phyloP scores from a whole-genome alignment of 1,284 basidiomycete genomes.

The Apiotrichum veenhuisii region DNA sequence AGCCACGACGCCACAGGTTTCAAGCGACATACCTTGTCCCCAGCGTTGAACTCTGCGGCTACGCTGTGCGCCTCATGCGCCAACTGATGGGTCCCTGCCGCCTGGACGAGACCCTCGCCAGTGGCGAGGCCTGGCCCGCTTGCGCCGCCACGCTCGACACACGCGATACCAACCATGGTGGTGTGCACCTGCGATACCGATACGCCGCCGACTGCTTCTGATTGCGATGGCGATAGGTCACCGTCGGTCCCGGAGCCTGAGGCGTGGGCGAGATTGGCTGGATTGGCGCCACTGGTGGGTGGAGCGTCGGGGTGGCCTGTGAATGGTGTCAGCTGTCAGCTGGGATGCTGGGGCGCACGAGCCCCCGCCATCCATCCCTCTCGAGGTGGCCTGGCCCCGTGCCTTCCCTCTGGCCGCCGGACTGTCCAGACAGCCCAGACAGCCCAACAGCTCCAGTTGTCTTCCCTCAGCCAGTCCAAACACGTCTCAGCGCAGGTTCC shows the following conservation, averaged over 20 bases:
- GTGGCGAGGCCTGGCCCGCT: background rate
- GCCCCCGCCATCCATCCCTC: no score
- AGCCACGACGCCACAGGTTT: background rate
- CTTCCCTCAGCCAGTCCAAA: background rate
- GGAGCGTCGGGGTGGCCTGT: no score
- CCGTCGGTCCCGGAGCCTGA: no score
- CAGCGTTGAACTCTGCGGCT: conserved; percentile 1
- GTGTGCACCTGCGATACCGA: background rate
- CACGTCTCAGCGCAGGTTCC: background rate
- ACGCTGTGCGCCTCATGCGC: background rate
- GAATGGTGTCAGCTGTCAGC: no score
- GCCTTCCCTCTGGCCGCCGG: no score
- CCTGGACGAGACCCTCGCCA: background rate
- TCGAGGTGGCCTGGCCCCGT: no score
- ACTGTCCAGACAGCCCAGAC: no score
- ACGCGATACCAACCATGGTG: background rate
- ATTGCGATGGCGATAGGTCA: background rate
- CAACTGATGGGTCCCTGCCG: background rate
- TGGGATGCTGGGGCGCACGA: no score
- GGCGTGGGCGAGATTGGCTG: background rate
- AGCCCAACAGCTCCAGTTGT: background rate
- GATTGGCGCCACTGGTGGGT: no score
- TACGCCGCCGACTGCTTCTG: background rate
- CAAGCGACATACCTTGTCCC: conserved; percentile 14
- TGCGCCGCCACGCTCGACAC: background rate